phyloP scores from a whole-genome alignment of 768 basidiomycete genomes.

The Auriscalpium orientale region DNA sequence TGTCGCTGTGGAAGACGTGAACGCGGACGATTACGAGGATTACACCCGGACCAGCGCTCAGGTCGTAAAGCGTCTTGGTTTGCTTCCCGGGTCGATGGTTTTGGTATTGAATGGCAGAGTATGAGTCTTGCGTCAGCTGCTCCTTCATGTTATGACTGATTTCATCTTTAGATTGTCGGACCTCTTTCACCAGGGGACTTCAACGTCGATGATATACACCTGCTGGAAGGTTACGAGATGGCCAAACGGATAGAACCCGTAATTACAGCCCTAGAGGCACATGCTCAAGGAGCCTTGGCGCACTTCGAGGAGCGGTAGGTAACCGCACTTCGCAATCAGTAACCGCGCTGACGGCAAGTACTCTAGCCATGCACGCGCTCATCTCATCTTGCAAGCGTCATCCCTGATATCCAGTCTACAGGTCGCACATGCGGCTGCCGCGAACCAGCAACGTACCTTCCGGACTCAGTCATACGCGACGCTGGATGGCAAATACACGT shows the following conservation, averaged over 20 bases:
- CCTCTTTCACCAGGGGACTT: conserved; percentile 60
- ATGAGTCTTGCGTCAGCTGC: conserved; percentile 21
- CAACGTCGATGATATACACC: conserved; percentile 59
- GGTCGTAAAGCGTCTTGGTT: conserved; percentile 46
- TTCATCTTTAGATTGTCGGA: conserved; percentile 56
- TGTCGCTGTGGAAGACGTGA: conserved; percentile 26
- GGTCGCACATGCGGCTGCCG: conserved; percentile 62
- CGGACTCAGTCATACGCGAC: conserved; percentile 53
- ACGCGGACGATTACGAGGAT: conserved; percentile 28
- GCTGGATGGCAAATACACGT: conserved; percentile 62
- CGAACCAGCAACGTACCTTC: conserved; percentile 50
- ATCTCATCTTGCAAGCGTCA: conserved; percentile 56
- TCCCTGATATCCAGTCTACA: conserved; percentile 69
- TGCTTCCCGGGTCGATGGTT: conserved; percentile 53
- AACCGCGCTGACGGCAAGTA: not conserved
- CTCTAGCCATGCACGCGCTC: conserved; percentile 44
- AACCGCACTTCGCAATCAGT: not conserved
- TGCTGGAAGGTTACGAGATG: conserved; percentile 68
- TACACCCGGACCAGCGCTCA: conserved; percentile 40
- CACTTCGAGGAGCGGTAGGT: conserved; percentile 27
- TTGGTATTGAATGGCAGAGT: conserved; percentile 83
- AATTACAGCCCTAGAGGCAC: conserved; percentile 50
- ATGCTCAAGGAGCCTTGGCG: conserved; percentile 34
- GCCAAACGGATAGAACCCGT: conserved; percentile 64
- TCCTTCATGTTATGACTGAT: not conserved